Percentiles rank a stretch among this genome's conserved stretches.
Evolutionary conservation across 441 rosid genomes (phyloP).

Genomic region (Aleurites moluccanus): DNA sequence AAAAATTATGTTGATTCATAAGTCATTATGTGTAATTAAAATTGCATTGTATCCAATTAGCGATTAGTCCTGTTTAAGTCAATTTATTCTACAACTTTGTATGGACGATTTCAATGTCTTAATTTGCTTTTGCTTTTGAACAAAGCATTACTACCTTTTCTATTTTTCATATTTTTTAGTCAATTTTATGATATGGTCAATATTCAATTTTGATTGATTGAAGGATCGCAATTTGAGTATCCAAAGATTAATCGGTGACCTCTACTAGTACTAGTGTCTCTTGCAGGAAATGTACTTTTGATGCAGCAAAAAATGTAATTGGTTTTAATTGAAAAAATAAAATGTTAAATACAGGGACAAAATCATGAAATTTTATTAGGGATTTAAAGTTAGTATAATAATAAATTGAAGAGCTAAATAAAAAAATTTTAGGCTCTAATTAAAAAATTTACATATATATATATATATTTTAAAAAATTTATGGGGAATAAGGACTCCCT

Average conservation of each 20-base stretch:
- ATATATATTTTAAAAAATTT: no score
- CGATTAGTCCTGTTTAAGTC: neutral
- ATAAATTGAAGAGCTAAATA: no score
- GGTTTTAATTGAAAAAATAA: no score
- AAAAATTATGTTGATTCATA: no score
- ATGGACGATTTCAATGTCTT: neutral
- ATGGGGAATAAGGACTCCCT: no score
- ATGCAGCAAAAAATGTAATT: conserved; percentile 8
- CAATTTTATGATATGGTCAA: neutral
- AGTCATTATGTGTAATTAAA: no score
- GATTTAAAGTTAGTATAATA: no score
- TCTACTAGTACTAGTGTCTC: neutral
- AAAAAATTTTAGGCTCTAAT: no score
- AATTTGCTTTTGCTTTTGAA: conserved; percentile 10
- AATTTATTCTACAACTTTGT: neutral
- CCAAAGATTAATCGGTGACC: neutral
- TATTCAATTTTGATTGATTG: neutral
- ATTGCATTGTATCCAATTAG: neutral
- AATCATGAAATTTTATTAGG: no score
- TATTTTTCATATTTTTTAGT: neutral
- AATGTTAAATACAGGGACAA: no score
- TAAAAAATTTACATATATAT: no score
- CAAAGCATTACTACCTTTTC: conserved; percentile 1
- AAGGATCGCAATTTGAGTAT: neutral
- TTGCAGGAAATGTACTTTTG: neutral